These are phyloP conservation scores for Gossypium herbaceum DNA, from an alignment of 345 rosid species.

Conservation along the genomic window DNA sequence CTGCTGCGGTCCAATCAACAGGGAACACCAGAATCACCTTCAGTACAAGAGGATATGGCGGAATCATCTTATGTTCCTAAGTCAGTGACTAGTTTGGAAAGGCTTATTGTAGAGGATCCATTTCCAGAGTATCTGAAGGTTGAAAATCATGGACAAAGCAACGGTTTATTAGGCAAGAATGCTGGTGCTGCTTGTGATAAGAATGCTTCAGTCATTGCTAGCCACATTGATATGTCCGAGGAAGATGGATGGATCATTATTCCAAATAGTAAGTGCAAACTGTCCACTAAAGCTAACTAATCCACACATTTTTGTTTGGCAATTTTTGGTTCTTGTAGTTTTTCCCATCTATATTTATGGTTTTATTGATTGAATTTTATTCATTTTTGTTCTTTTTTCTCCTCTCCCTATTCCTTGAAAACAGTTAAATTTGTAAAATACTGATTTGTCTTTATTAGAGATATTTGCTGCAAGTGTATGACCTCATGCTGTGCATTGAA, in stretches of 20 bases:
- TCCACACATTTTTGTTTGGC: neutral
- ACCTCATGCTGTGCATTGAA: neutral
- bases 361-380: neutral
- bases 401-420: neutral
- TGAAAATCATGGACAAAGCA: slow-evolving; percentile 38
- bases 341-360: neutral
- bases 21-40: slow-evolving; percentile 42
- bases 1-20: slow-evolving; percentile 51
- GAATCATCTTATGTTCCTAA: slow-evolving; percentile 32
- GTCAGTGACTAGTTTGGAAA: slow-evolving; percentile 49
- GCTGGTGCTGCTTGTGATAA: slow-evolving; percentile 27
- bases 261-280: slow-evolving; percentile 74
- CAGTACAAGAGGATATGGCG: slow-evolving; percentile 40
- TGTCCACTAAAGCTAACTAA: neutral
- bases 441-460: neutral
- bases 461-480: neutral
- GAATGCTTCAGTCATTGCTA: slow-evolving; percentile 35
- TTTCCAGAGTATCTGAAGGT: slow-evolving; percentile 41
- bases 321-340: neutral
- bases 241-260: slow-evolving; percentile 92
- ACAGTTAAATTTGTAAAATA: neutral
- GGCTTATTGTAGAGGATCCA: slow-evolving; percentile 63
- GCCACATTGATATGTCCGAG: slow-evolving; percentile 69
- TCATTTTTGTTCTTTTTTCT: neutral
- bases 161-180: slow-evolving; percentile 33